Conservation (phyloP, 176 grass and related monocot genomes). For the Ensete ventricosum region DNA sequence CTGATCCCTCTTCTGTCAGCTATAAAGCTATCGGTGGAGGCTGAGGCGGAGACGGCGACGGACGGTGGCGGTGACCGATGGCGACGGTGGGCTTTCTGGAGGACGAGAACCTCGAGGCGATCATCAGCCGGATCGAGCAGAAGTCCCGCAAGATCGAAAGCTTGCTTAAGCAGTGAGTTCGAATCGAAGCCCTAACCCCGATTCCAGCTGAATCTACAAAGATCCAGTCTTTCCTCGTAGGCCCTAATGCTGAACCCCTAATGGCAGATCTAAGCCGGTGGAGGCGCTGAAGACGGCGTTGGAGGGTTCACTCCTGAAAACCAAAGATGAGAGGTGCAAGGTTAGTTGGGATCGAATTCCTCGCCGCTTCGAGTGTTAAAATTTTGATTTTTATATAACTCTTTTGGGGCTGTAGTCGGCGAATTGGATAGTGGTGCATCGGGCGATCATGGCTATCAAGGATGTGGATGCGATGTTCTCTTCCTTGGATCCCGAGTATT, state of each 20-base stretch:
- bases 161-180: conserved; percentile 76
- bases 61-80: conserved; percentile 9
- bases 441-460: conserved; percentile 95
- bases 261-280: conserved; percentile 78
- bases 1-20: too few relatives aligned
- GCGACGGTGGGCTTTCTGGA: conserved; percentile 42
- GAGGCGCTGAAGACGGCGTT: conserved; percentile 93
- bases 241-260: not conserved
- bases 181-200: not conserved
- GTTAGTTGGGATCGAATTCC: conserved; percentile 13
- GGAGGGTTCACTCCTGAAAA: conserved; percentile 85
- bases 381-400: not conserved
- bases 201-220: not conserved
- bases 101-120: conserved; percentile 87
- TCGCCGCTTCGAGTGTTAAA: not conserved
- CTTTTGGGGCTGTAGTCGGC: conserved; percentile 40
- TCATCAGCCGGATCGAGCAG: conserved; percentile 83
- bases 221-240: not conserved
- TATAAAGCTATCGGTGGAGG: too few relatives aligned
- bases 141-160: conserved; percentile 98
- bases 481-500: conserved; percentile 89
- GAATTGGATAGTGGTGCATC: conserved; percentile 97
- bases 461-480: conserved; percentile 85
- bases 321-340: conserved; percentile 95
- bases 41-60: too few relatives aligned